Evolutionary conservation across 1,284 basidiomycete genomes (phyloP).

Genomic region (Pseudozyma thailandica): DNA sequence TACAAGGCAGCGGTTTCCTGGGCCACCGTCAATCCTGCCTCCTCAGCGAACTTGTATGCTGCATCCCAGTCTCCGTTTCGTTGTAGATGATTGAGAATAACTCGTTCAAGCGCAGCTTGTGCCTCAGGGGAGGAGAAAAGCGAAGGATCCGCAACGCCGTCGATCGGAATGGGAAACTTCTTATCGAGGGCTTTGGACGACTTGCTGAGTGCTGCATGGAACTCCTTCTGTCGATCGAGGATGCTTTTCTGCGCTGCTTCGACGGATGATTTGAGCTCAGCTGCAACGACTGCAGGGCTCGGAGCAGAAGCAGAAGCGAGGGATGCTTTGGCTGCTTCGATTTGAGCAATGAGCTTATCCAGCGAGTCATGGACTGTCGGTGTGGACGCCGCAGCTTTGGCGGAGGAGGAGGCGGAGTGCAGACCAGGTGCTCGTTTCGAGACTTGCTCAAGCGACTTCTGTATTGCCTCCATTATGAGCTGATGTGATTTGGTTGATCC

Average conservation of each 20-base stretch:
- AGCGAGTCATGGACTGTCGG: slow-evolving; percentile 54
- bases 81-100: slow-evolving; percentile 59
- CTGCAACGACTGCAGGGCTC: slow-evolving; percentile 18
- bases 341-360: slow-evolving; percentile 50
- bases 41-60: slow-evolving; percentile 45
- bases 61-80: slow-evolving; percentile 55
- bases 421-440: slow-evolving; percentile 47
- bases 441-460: slow-evolving; percentile 57
- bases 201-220: slow-evolving; percentile 55
- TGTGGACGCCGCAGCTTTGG: slow-evolving; percentile 25
- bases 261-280: slow-evolving; percentile 41
- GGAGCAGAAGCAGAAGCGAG: slow-evolving; percentile 18
- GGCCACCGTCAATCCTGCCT: slow-evolving; percentile 25
- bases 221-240: slow-evolving; percentile 57
- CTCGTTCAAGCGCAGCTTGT: slow-evolving; percentile 48
- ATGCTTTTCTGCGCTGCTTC: slow-evolving; percentile 48
- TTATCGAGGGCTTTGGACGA: slow-evolving; percentile 59
- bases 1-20: slow-evolving; percentile 14
- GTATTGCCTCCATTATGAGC: slow-evolving; percentile 57
- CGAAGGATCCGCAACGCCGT: slow-evolving; percentile 50
- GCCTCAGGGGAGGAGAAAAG: slow-evolving; percentile 51
- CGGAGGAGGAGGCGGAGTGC: slow-evolving; percentile 33
- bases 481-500: not conserved
- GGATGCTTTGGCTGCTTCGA: slow-evolving; percentile 50
- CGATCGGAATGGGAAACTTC: slow-evolving; percentile 56